Base-by-base conservation (phyloP, 140 eudicot species). In the Cichorium intybus region DNA sequence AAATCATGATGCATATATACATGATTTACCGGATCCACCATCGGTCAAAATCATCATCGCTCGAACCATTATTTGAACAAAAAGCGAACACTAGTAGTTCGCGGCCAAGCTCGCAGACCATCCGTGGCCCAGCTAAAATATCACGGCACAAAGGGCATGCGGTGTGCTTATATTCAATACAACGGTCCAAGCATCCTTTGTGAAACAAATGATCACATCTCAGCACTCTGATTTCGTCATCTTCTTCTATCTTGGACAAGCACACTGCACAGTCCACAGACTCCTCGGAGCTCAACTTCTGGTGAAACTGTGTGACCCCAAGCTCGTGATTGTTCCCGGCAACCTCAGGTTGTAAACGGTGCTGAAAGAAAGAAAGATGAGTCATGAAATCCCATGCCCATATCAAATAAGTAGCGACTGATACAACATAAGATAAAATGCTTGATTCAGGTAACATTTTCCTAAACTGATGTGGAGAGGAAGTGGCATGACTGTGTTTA, bases 21-120 rank as follows among this genome's bases (percentile, higher is more conserved):
- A 66, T 10, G 52, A 37, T 71, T 70, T 50, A 72, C 71, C 77
- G 77, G 37, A 72, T 55, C 77, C 77, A 72, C 77, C 71, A 72
- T 37, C 71, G 48, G 21, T 53, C 77, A 41, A 41, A 34, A 10
- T 71, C 76, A 71, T 54, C 53, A 10, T 39, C 55, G 12, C 23
- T 55, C 2, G 64, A 68, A 6, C 56, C 12, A 41, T 41, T 41
- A 39, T 7, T 55, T 10, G 64, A 68, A 8, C 71, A 26, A 20
- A 72, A 72, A 35, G 24, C 20, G 59, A 72, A 71, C 24, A 51
- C 15, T 4, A 72, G 47, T 24, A 70, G 24, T 23, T 61, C 77
- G 1, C 62, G 56, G 18, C 48, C 64, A 24, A 27, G 71, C 28
- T 72, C 69, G 52, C 70, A 72, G 16, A 52, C 37, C 56, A 52